phyloP scores from a whole-genome alignment of 208 protist genomes.

The Jaenimonas drosophilae region DNA sequence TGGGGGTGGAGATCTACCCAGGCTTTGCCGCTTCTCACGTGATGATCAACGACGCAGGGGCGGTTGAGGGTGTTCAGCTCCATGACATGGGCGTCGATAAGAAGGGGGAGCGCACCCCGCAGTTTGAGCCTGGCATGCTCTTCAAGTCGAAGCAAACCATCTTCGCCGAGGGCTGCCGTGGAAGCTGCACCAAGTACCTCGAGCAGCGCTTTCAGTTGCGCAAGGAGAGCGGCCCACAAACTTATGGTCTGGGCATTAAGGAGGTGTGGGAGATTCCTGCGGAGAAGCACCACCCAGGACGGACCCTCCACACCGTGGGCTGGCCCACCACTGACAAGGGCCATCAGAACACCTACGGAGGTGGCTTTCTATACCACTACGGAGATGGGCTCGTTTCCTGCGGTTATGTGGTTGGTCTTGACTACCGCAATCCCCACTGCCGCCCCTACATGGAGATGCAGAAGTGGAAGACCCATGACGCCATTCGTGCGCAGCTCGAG shows the following conservation, averaged over 20 bases:
- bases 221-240: conserved; percentile 78
- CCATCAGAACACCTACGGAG: conserved; percentile 91
- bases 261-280: conserved; percentile 95
- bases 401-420: conserved; percentile 95
- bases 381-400: conserved; percentile 85
- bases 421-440: conserved; percentile 96
- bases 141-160: conserved; percentile 93
- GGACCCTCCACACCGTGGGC: conserved; percentile 93
- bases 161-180: conserved; percentile 96
- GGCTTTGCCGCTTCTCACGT: conserved; percentile 91
- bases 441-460: conserved; percentile 96
- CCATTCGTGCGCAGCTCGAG: conserved; percentile 69
- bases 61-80: conserved; percentile 58
- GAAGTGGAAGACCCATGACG: conserved; percentile 91
- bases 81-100: conserved; percentile 89
- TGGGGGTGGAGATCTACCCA: conserved; percentile 97
- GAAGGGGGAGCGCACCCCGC: conserved; percentile 84
- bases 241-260: conserved; percentile 97
- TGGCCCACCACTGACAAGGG: conserved; percentile 88
- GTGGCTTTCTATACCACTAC: conserved; percentile 96
- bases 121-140: conserved; percentile 94
- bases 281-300: conserved; percentile 76
- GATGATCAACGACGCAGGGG: conserved; percentile 28
- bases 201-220: conserved; percentile 86
- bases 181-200: conserved; percentile 91